Conservation (phyloP, 2,329 filamentous ascomycete genomes). For the Coniella lustricola region DNA sequence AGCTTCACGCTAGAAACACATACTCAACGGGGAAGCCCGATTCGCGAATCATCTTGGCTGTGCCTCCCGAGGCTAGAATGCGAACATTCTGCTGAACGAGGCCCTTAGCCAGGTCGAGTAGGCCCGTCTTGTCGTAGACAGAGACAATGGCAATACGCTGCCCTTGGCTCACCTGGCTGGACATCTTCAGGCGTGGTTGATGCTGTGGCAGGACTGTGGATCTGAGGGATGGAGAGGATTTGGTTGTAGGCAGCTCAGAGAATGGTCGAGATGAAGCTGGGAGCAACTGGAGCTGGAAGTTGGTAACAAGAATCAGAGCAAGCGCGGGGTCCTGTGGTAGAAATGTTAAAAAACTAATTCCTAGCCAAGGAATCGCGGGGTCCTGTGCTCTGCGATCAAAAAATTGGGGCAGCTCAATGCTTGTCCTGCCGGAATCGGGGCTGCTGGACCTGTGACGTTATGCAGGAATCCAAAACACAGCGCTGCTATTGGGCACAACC, state of each 20-base stretch:
- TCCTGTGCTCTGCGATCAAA: constrained; percentile 9
- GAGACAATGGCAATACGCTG: constrained; percentile 82
- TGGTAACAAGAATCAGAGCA: neutral
- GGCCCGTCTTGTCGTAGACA: constrained; percentile 97
- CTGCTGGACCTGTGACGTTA: constrained; percentile 10
- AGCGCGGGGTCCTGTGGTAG: neutral
- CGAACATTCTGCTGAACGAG: constrained; percentile 84
- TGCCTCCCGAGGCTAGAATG: constrained; percentile 90
- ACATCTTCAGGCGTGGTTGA: constrained; percentile 1
- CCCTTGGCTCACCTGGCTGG: constrained; percentile 21
- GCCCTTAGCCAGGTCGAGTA: constrained; percentile 87
- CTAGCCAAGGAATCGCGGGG: constrained; percentile 4
- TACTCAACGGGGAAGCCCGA: constrained; percentile 93
- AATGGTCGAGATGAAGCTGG: neutral
- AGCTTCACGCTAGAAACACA: too few species aligned
- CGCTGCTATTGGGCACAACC: constrained; percentile 2
- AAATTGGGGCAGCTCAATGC: constrained; percentile 6
- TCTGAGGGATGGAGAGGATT: neutral
- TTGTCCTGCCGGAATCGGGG: constrained; percentile 7
- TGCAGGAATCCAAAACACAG: constrained; percentile 1
- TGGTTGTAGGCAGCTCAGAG: neutral
- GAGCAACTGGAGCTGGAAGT: neutral
- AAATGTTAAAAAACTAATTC: neutral
- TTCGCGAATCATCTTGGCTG: constrained; percentile 92
- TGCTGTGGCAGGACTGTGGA: neutral